Evolutionary conservation across 2,329 filamentous ascomycete species (phyloP), one percentile per base, ranked within the genome.

Genomic region (Ambrosiella xylebori): DNA sequence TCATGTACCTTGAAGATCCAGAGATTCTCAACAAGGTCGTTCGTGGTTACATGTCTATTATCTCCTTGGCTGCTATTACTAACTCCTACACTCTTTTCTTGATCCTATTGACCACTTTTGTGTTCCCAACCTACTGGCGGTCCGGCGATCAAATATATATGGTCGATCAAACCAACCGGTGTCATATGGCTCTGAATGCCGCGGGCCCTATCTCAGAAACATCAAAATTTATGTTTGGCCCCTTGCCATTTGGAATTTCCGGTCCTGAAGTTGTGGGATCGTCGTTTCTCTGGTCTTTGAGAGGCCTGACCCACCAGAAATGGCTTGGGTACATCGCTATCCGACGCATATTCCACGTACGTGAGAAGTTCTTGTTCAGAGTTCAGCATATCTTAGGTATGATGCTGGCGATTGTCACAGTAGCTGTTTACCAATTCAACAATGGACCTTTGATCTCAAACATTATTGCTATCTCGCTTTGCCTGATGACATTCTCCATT

Each of bases 1-100:
- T 97, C 66, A 88, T 94, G 68, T 93, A 85, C 78, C 79, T 96
- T 58, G 76, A 91, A 63, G 87, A 95, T 65, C 84, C 89, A 0
- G 76, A 82, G 9, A 73, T 94, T 19, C 71, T 97, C 65, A 96
- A 91, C 72, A 86, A 84, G 69, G 78, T 94, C 44, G 73, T 97
- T 19, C 84, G 86, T 44, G 81, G 78, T 65, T 96, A 97, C 73
- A 90, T 95, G 70, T 86, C 86, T 2, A 69, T 80, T 59, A 81
- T 91, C 66, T 88, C 87, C 0, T 70, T 94, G n/a, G 83, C 86
- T 61, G 88, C 87, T 61, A 76, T 93, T 13, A 76, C 82, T 7
- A 82, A 81, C 49, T 76, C 95, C 27, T 71, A 89, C 52, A 83
- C 82, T n/a, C 89, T 96, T 65, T 69, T 71, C 0, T 70, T 93